These are phyloP conservation scores for Coemansia pectinata DNA, from an alignment of 192 early-diverging fungal genomes.

Conservation along the genomic window DNA sequence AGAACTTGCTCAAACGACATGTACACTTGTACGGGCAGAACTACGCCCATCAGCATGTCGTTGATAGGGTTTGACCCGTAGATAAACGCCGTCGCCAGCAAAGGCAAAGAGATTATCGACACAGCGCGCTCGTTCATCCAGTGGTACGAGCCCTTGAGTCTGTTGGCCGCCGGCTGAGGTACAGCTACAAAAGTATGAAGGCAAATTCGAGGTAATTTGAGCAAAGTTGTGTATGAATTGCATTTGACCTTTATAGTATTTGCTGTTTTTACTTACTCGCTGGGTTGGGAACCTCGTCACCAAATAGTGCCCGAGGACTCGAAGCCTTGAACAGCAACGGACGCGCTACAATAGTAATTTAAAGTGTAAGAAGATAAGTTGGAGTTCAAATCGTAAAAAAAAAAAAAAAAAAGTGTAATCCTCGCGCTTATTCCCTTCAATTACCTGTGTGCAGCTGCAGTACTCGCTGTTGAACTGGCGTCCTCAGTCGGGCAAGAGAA, in stretches of 20 bases:
- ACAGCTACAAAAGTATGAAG: conserved; percentile 33
- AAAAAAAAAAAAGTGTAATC: no score
- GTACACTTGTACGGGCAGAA: conserved; percentile 89
- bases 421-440: no score
- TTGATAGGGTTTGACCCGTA: conserved; percentile 84
- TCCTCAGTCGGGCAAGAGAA: background rate
- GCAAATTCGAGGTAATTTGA: background rate
- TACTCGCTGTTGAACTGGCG: background rate
- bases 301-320: conserved; percentile 26
- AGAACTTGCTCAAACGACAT: conserved; percentile 77
- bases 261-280: conserved; percentile 10
- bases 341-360: conserved; percentile 9
- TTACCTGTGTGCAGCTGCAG: background rate
- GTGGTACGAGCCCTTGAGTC: conserved; percentile 88
- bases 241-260: background rate
- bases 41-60: conserved; percentile 86
- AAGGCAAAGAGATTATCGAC: conserved; percentile 70
- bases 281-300: conserved; percentile 53
- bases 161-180: conserved; percentile 57
- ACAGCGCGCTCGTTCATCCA: conserved; percentile 95
- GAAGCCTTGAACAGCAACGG: conserved; percentile 39
- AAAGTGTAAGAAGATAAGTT: no score
- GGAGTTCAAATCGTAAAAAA: no score
- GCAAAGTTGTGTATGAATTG: background rate
- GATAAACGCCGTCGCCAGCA: conserved; percentile 74